Base-by-base conservation (phyloP, 2,329 filamentous ascomycete genomes). In the Botrytis fragariae region DNA sequence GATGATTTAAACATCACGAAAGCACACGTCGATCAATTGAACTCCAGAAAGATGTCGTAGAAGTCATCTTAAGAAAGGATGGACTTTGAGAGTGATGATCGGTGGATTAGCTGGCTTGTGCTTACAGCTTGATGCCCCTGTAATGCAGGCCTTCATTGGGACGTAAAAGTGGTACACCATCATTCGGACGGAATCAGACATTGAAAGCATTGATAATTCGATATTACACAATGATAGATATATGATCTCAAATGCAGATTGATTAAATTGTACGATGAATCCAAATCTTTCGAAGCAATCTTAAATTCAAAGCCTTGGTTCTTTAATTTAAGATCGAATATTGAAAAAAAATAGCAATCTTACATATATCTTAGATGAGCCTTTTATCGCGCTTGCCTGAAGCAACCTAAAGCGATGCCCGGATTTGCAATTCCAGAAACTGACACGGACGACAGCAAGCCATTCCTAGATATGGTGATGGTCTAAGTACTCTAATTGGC, bases 61-160 rank as follows among this genome's bases (percentile, higher is more conserved):
- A 12, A 62, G 32, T 57, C 18, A 59, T 20, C 25, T 71, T 9
- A 37, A 63, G 20, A 48, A 7, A 3, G 10, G 12, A 48, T 37
- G 42, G 3, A 65, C 48, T 35, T 65, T 22, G 44, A 44, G 62
- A 54, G 37, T 67, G 63, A n/a, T 51, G 22, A 37, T 51, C n/a
- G 82, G 62, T 82, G 79, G 60, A 82, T 76, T 68, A 74, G 76
- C 72, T 68, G 74, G 76, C 72, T 81, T 81, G 64, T 68, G 64
- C 64, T 57, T 57, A 42, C 45, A 39, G 35, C 45, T 68, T 29
- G n/a, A 57, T 39, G 64, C 35, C 64, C 65, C n/a, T 68, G 65
- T 68, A 42, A 32, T 14, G 35, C 35, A 51, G 54, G 48, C 48
- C 45, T 57, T 1, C 7, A 57, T 57, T 57, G 51, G 51, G 51